Base-by-base conservation (phyloP, 495 filamentous ascomycete species). In the Chaetomium cochliodes region DNA sequence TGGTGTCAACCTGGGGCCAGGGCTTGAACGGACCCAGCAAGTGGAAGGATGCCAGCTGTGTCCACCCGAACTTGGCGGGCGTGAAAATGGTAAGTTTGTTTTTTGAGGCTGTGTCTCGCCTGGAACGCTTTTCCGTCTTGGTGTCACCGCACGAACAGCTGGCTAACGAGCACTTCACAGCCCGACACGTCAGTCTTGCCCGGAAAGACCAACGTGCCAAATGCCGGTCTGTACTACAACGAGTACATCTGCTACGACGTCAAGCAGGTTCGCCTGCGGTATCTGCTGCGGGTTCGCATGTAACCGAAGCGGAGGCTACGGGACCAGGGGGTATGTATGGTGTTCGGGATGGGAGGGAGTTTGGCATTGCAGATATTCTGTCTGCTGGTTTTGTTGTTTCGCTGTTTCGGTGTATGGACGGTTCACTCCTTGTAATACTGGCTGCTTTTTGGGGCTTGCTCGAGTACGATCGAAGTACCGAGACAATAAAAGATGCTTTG, bases 221-320 rank as follows among this genome's bases (percentile, higher is more conserved):
- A 67, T 30, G 71, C 77, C 0, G 66, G 66, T 22, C 75, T 88
- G 23, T 68, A 72, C 6, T 88, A 88, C 71, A 88, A 89, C 69
- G 87, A 89, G 80, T 96, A 92, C 71, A 91, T 94, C 55, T 81
- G 81, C 30, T 96, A 96, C 69, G 86, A 93, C 70, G 81, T 91
- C 11, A 79, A 87, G 1, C 92, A 96, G 77, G 85, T 96, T 37
- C 83, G 87, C 20, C 81, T 93, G 61, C 82, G 88, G 9, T 96
- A 96, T 72, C 77, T 96, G 16, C 87, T 96, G 68, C 82, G 85
- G 16, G 82, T 92, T 52, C 75, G 76, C 59, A 85, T 86, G 76
- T 77, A 44, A 37, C 33, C 30, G 3, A 37, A 52, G 39, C 12
- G 3, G 28, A 41, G 18, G 15, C 1, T 33, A 37, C 9, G 33